These are phyloP conservation scores for Phytophthora sojae DNA, from an alignment of 352 stramenopile species.

Conservation along the genomic window DNA sequence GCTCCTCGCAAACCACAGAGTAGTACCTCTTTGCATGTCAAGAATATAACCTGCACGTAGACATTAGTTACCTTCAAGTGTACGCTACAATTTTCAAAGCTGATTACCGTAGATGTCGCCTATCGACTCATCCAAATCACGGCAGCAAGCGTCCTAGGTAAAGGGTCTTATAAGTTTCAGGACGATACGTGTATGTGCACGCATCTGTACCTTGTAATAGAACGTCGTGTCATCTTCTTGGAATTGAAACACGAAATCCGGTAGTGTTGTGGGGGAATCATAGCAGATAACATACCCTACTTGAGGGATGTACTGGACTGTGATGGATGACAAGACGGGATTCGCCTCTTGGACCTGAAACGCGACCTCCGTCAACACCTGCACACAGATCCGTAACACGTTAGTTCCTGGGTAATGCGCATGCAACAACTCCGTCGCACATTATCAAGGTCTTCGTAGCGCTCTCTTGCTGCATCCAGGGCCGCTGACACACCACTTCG, in stretches of 20 bases:
- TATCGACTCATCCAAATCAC: constrained; percentile 81
- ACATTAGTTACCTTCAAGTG: constrained; percentile 1
- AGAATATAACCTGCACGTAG: constrained; percentile 71
- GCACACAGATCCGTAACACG: background rate
- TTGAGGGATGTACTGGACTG: constrained; percentile 89
- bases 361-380: constrained; percentile 87
- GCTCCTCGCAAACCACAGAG: background rate
- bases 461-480: constrained; percentile 69
- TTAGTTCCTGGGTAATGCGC: background rate
- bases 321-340: constrained; percentile 74
- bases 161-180: background rate
- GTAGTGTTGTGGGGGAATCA: constrained; percentile 66
- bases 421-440: constrained; percentile 34
- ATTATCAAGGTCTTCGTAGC: constrained; percentile 88
- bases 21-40: constrained; percentile 77
- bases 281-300: constrained; percentile 89
- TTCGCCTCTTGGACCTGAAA: constrained; percentile 85
- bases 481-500: constrained; percentile 74
- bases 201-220: constrained; percentile 80
- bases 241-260: constrained; percentile 89
- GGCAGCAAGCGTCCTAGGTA: constrained; percentile 72
- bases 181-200: background rate
- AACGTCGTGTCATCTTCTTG: constrained; percentile 88
- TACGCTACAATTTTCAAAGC: background rate
- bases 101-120: constrained; percentile 82